Evolutionary conservation across 2,329 filamentous ascomycete genomes (phyloP).

Genomic region (Pestalotiopsis sp.): DNA sequence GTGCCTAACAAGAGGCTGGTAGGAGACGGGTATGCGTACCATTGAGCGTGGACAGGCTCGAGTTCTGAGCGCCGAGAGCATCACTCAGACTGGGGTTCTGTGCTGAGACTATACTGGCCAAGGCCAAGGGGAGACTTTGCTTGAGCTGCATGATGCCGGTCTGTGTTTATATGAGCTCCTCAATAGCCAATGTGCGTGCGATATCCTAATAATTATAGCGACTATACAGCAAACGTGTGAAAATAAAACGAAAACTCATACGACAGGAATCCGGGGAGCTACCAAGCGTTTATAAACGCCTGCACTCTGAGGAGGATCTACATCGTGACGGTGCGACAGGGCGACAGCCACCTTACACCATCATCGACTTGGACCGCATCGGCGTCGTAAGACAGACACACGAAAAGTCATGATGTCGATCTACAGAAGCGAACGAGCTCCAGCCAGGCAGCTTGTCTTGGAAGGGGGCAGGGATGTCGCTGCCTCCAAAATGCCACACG

Average conservation of each 20-base stretch:
- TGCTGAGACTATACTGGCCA: constrained; percentile 13
- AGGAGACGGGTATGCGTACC: not conserved
- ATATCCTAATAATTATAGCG: not conserved
- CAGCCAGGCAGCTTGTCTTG: constrained; percentile 1
- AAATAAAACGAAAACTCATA: not conserved
- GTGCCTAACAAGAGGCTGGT: too few species aligned
- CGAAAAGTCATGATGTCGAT: constrained; percentile 9
- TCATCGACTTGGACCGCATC: not conserved
- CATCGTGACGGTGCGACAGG: not conserved
- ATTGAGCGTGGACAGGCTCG: constrained; percentile 16
- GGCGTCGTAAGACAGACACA: not conserved
- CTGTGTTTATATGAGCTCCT: not conserved
- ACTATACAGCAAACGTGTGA: not conserved
- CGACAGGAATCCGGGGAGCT: not conserved
- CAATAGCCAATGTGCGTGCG: not conserved
- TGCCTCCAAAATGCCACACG: not conserved
- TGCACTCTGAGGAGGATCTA: not conserved
- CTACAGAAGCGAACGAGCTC: not conserved
- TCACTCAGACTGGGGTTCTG: constrained; percentile 15
- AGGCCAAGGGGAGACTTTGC: constrained; percentile 10
- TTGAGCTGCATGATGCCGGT: constrained; percentile 17
- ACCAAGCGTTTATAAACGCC: not conserved
- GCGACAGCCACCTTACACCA: not conserved
- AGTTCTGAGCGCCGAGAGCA: constrained; percentile 16
- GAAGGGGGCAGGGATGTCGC: not conserved